Evolutionary conservation across 1,284 basidiomycete genomes (phyloP).

Genomic region (Cryptococcus neoformans): DNA sequence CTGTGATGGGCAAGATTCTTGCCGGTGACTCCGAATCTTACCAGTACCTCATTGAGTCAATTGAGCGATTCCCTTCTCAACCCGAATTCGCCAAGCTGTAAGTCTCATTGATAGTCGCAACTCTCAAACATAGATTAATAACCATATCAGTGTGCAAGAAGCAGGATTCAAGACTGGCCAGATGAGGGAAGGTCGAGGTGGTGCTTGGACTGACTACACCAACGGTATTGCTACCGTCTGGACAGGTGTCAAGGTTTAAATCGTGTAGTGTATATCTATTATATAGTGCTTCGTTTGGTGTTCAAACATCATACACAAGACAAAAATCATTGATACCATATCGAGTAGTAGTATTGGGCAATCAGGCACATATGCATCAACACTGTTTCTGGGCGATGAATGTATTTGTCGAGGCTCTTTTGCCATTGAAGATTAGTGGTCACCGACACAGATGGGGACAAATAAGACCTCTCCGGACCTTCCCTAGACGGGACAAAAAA

Average conservation of each 20-base stretch:
- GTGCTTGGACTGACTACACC: conserved; percentile 82
- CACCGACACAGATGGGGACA: too few species aligned
- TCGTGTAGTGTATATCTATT: neutral
- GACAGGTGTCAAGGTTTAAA: conserved; percentile 67
- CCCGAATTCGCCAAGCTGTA: conserved; percentile 66
- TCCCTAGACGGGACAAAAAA: too few species aligned
- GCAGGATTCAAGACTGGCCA: conserved; percentile 78
- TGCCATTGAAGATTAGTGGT: neutral
- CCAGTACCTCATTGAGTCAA: conserved; percentile 97
- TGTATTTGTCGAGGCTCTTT: neutral
- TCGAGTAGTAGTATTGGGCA: too few species aligned
- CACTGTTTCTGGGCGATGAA: neutral
- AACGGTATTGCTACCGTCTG: conserved; percentile 82
- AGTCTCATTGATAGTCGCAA: neutral
- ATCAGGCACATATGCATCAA: neutral
- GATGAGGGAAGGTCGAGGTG: conserved; percentile 69
- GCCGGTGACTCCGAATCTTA: conserved; percentile 94
- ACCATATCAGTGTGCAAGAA: conserved; percentile 57
- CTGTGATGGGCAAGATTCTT: conserved; percentile 90
- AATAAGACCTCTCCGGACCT: too few species aligned
- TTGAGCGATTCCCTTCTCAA: conserved; percentile 90
- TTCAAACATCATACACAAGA: too few species aligned
- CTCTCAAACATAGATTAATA: too few species aligned
- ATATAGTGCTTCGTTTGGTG: neutral
- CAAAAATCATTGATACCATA: neutral